Percentiles rank a stretch among this genome's conserved stretches.
These are phyloP conservation scores for Stachybotrys elegans DNA, from an alignment of 2,329 filamentous ascomycete species.

Conservation along the genomic window DNA sequence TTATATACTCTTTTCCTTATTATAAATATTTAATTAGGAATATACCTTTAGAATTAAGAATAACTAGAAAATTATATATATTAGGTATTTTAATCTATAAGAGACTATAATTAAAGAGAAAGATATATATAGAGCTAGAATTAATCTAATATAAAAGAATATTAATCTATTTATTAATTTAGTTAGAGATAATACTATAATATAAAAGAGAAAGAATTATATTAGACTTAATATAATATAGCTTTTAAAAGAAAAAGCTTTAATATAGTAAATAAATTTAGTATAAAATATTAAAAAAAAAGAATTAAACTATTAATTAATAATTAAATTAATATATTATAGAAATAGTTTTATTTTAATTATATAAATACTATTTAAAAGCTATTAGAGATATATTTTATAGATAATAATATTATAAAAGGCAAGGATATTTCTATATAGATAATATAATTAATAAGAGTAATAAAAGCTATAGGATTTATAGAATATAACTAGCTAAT, in stretches of 20 bases:
- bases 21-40: no score
- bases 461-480: no score
- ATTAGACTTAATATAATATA: not conserved
- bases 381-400: not conserved
- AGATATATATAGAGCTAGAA: constrained; percentile 2
- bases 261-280: not conserved
- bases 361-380: not conserved
- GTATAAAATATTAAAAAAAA: constrained; percentile 2
- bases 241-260: no score
- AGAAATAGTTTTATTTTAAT: not conserved
- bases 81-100: no score
- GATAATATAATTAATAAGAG: no score
- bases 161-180: constrained; percentile 1
- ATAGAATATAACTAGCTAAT: no score
- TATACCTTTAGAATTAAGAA: no score
- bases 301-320: not conserved
- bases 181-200: constrained; percentile 2
- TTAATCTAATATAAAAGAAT: constrained; percentile 2
- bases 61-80: no score
- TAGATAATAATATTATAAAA: no score
- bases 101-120: no score
- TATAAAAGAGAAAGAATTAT: constrained; percentile 3
- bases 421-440: no score
- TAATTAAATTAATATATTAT: constrained; percentile 2
- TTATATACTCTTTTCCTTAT: no score